phyloP scores from a whole-genome alignment of 257 asterid genomes.

The Agastache rugosa region DNA sequence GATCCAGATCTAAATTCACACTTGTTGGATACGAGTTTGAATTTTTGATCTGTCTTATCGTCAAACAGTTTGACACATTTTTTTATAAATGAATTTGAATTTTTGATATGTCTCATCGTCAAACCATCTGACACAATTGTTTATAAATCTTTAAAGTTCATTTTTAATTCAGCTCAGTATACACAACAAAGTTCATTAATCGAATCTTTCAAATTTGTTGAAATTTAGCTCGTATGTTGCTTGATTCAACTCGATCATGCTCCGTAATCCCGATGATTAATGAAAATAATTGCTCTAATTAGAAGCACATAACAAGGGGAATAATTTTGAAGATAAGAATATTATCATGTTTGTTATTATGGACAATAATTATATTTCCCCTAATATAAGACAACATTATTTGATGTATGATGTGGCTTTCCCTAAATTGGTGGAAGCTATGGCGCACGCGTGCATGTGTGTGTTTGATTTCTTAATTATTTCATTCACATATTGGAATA shows the following conservation, averaged over 20 bases:
- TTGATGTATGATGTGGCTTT: conserved; percentile 33
- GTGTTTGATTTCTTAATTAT: conserved; percentile 39
- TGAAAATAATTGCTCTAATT: conserved; percentile 31
- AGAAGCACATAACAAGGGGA: conserved; percentile 32
- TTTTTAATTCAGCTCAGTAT: no score
- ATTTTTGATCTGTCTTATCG: no score
- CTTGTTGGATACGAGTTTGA: no score
- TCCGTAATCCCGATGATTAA: neutral
- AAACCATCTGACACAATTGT: no score
- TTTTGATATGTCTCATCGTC: no score
- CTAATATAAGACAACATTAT: conserved; percentile 50
- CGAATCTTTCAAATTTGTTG: neutral
- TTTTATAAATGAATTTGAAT: no score
- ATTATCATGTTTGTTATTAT: conserved; percentile 32
- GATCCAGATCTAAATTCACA: no score
- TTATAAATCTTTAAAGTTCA: no score
- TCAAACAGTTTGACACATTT: no score
- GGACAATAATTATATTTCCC: conserved; percentile 33
- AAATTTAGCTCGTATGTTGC: neutral
- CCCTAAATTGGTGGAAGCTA: conserved; percentile 43
- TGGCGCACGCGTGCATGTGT: conserved; percentile 47
- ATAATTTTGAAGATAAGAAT: conserved; percentile 22
- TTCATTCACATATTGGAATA: conserved; percentile 13
- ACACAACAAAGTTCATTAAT: neutral
- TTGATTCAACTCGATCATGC: neutral